Conservation (phyloP, 2,329 filamentous ascomycete genomes). For the Pseudogymnoascus sp. region DNA sequence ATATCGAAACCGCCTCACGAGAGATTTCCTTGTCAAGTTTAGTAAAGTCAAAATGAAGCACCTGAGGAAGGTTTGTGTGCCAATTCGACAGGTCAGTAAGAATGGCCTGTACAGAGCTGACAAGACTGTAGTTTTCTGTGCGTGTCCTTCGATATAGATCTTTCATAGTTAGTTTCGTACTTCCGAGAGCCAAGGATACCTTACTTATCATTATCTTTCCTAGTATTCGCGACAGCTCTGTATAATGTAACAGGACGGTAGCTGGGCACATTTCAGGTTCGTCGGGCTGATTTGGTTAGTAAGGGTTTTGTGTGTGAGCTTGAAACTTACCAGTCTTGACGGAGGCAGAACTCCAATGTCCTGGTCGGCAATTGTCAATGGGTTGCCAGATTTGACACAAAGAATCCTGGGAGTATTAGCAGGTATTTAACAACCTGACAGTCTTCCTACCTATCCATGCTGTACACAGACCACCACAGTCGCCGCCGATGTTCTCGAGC, state of each 20-base stretch:
- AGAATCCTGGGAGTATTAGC: conserved; percentile 32
- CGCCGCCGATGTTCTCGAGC: conserved; percentile 44
- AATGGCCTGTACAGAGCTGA: conserved; percentile 46
- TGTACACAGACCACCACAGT: conserved; percentile 52
- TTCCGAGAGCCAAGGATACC: not conserved
- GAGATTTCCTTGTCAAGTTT: conserved; percentile 36
- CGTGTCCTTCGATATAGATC: conserved; percentile 44
- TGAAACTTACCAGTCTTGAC: conserved; percentile 24
- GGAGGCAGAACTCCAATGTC: conserved; percentile 43
- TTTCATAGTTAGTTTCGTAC: conserved; percentile 17
- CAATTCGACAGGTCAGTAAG: conserved; percentile 43
- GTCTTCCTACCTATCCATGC: conserved; percentile 38
- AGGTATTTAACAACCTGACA: not conserved
- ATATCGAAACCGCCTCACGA: conserved; percentile 45
- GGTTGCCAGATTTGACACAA: conserved; percentile 48
- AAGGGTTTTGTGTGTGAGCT: not conserved
- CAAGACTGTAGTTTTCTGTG: conserved; percentile 41
- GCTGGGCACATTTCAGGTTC: conserved; percentile 40
- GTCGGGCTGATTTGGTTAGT: conserved; percentile 16
- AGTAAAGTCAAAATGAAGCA: conserved; percentile 42
- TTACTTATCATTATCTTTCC: conserved; percentile 40
- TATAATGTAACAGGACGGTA: conserved; percentile 45
- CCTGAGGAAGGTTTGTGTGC: conserved; percentile 41
- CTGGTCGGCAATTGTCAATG: conserved; percentile 48
- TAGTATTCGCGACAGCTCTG: conserved; percentile 45